Percentiles rank a stretch among this genome's conserved stretches.
Conservation (phyloP, 164 flowering plant species). For the Liquidambar formosana region DNA sequence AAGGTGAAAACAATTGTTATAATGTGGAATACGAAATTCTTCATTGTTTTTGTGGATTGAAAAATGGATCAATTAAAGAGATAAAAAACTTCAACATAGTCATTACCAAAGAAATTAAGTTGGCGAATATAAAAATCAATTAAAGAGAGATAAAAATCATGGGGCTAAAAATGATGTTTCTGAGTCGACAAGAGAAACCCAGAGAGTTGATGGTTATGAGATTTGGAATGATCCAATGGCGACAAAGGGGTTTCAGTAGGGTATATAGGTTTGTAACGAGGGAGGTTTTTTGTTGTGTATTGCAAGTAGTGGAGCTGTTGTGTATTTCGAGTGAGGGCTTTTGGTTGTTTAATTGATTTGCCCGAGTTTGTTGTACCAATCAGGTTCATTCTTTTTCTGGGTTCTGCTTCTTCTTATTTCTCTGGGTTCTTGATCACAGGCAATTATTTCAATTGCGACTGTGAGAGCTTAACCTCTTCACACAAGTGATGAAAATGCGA, state of each 20-base stretch:
- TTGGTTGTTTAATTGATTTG: constrained; percentile 1
- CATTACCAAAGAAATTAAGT: too few relatives aligned
- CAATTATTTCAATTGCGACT: neutral
- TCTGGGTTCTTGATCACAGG: neutral
- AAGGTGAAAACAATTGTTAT: too few relatives aligned
- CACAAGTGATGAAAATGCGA: too few relatives aligned
- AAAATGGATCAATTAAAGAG: too few relatives aligned
- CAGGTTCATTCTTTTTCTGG: constrained; percentile 4
- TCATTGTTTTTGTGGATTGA: too few relatives aligned
- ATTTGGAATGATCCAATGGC: constrained; percentile 28
- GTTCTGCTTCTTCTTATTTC: too few relatives aligned
- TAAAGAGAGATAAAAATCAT: too few relatives aligned
- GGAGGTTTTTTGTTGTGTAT: neutral
- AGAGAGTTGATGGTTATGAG: constrained; percentile 29
- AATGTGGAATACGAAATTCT: too few relatives aligned
- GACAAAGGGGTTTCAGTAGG: constrained; percentile 17
- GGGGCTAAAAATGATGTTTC: too few relatives aligned
- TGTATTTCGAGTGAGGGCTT: constrained; percentile 9
- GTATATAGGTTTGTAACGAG: constrained; percentile 1
- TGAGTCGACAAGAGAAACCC: constrained; percentile 30
- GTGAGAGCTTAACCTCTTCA: neutral
- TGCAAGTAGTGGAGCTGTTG: neutral
- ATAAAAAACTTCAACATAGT: too few relatives aligned
- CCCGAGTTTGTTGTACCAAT: neutral
- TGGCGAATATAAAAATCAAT: too few relatives aligned